phyloP scores from a whole-genome alignment of 139 green algal species.

The Asterochloris sp. region DNA sequence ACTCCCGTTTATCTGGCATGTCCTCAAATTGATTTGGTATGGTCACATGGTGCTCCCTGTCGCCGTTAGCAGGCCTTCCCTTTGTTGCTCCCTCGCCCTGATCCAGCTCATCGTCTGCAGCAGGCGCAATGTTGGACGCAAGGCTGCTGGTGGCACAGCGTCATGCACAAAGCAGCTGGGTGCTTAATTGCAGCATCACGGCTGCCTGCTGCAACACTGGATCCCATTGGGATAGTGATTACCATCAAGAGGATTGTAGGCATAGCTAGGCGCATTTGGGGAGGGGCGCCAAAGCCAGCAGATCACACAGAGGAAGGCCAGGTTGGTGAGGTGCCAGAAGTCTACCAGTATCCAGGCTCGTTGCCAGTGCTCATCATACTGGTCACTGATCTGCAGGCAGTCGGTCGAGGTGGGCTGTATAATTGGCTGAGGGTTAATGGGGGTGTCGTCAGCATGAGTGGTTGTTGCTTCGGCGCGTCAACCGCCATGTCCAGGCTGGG shows the following conservation, averaged over 20 bases:
- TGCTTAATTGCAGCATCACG: too few relatives aligned
- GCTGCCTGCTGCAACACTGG: not conserved
- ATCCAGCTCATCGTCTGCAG: too few relatives aligned
- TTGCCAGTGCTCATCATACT: conserved; percentile 57
- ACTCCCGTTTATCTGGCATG: too few relatives aligned
- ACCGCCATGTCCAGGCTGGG: not conserved
- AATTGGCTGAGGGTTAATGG: not conserved
- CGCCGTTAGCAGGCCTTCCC: too few relatives aligned
- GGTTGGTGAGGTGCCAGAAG: conserved; percentile 56
- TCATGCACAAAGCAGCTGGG: too few relatives aligned
- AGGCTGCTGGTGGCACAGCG: too few relatives aligned
- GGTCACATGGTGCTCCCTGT: too few relatives aligned
- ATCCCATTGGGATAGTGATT: not conserved
- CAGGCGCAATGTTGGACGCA: too few relatives aligned
- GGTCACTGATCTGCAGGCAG: conserved; percentile 38
- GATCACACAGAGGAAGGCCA: conserved; percentile 45
- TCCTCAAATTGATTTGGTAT: too few relatives aligned
- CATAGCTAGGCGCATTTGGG: conserved; percentile 34
- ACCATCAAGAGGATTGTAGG: conserved; percentile 28
- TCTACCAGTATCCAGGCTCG: conserved; percentile 47
- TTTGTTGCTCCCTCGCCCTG: too few relatives aligned
- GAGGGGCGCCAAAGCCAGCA: conserved; percentile 52
- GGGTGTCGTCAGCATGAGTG: not conserved
- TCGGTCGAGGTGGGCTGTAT: too few relatives aligned
- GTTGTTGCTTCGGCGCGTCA: not conserved